Conservation (phyloP, 148 eudicot genomes). For the Chenopodium berlandieri region DNA sequence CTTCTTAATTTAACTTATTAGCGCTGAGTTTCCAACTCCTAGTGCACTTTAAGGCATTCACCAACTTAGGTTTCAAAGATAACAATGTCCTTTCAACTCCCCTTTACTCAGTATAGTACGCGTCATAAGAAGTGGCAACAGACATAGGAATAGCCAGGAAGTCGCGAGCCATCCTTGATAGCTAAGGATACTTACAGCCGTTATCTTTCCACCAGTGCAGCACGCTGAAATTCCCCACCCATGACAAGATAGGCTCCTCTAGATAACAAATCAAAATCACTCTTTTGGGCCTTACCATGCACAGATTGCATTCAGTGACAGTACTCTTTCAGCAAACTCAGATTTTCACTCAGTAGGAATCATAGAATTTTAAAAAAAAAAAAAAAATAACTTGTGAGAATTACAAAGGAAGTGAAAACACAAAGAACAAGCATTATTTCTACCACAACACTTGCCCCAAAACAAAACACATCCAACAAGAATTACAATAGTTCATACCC, state of each 20-base stretch:
- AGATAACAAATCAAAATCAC: constrained; percentile 32
- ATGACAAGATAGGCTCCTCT: constrained; percentile 33
- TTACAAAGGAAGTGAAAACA: too few relatives aligned
- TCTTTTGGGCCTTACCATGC: constrained; percentile 10
- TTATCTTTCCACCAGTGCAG: constrained; percentile 37
- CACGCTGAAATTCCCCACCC: constrained; percentile 25
- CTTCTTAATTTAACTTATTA: not conserved
- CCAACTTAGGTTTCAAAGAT: constrained; percentile 17
- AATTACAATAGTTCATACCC: too few relatives aligned
- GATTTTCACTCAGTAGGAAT: not conserved
- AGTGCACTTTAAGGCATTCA: constrained; percentile 35
- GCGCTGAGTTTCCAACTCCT: constrained; percentile 27
- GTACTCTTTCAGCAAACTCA: constrained; percentile 18
- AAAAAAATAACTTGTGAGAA: too few relatives aligned
- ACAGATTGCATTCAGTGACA: not conserved
- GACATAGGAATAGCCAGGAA: constrained; percentile 37
- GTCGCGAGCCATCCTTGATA: constrained; percentile 41
- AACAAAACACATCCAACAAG: too few relatives aligned
- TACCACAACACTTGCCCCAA: too few relatives aligned
- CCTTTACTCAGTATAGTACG: constrained; percentile 23
- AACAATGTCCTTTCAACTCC: constrained; percentile 10
- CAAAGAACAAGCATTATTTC: too few relatives aligned
- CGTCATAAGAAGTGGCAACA: constrained; percentile 30
- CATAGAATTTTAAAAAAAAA: too few relatives aligned
- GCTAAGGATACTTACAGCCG: constrained; percentile 19